These are phyloP conservation scores for Crotalaria pallida DNA, from an alignment of 306 rosid species.

Conservation along the genomic window DNA sequence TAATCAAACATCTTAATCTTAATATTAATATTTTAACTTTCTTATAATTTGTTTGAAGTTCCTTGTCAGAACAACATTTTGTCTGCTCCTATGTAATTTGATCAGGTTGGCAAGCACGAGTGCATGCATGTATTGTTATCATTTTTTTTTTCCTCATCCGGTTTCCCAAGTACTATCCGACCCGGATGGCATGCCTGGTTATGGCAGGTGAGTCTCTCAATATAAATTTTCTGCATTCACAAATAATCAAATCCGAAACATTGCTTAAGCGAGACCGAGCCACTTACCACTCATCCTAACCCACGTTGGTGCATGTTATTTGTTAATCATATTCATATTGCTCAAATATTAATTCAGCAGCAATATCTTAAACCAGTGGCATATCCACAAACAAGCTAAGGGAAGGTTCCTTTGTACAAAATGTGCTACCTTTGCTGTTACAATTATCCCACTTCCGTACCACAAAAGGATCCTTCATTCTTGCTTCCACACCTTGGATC, in stretches of 20 bases:
- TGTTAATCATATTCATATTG: not conserved
- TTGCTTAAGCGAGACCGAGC: too few relatives aligned
- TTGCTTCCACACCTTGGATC: conserved; percentile 31
- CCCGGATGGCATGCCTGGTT: too few relatives aligned
- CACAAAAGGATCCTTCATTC: conserved; percentile 25
- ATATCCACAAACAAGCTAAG: conserved; percentile 18
- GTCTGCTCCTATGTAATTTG: not conserved
- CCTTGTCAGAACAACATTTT: not conserved
- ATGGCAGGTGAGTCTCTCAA: too few relatives aligned
- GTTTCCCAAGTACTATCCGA: too few relatives aligned
- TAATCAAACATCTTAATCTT: not conserved
- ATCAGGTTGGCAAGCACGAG: conserved; percentile 36
- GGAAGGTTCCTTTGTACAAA: conserved; percentile 41
- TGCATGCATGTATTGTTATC: conserved; percentile 5
- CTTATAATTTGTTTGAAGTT: not conserved
- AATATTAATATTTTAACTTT: not conserved
- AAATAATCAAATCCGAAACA: too few relatives aligned
- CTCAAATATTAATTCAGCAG: conserved; percentile 5
- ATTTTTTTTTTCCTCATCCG: too few relatives aligned
- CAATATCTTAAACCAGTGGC: conserved; percentile 25
- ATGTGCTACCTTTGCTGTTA: conserved; percentile 38
- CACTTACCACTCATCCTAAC: too few relatives aligned
- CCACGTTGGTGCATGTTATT: too few relatives aligned
- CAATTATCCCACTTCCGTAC: conserved; percentile 33
- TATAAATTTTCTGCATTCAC: too few relatives aligned